Evolutionary conservation across 2,329 filamentous ascomycete genomes (phyloP), one percentile per base, ranked within the genome.

Genomic region (Magnaporthiopsis rhizophila): DNA sequence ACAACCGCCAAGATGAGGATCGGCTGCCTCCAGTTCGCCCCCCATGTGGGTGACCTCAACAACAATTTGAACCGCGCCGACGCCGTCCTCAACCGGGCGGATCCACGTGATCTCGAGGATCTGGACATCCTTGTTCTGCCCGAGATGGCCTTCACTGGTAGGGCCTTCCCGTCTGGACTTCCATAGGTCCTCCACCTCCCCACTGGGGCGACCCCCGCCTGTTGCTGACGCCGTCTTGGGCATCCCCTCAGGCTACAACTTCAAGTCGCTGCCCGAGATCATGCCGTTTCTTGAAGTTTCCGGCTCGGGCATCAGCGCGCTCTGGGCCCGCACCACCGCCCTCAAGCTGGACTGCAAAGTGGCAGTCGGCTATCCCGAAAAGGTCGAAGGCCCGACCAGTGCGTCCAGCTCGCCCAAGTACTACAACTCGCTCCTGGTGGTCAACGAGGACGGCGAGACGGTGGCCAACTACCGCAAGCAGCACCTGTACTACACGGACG

Each of bases 81-180:
- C 68, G 75, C 80, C 0, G 80, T 93, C 4, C 76, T 94, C 13
- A 79, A 75, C 24, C 78, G 72, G 32, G 81, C 83, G 0, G 75
- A 80, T 7, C 76, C 80, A 0, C 75, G 82, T 1, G 77, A 83
- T 18, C 64, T 92, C 2, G 88, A 91, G 69, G 76, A 81, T n/a
- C 60, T 93, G 1, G 89, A 92, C 71, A 80, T 93, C 36, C 78
- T 95, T 0, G 85, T 94, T 0, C 76, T 94, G 0, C 90, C 91
- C 0, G 91, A 94, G 72, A 77, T 94, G 73, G 89, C 90, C 1
- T 92, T 94, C 71, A 83, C 86, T 65, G 88, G 88, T 90, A 75
- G 68, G 77, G 71, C 61, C 59, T 56, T 50, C 38, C 26, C 7
- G n/a, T 36, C 7, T 26, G 45, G 45, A 53, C 18, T n/a, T 53